Evolutionary conservation across 1,284 basidiomycete species (phyloP).

Genomic region (Flammula alnicola): DNA sequence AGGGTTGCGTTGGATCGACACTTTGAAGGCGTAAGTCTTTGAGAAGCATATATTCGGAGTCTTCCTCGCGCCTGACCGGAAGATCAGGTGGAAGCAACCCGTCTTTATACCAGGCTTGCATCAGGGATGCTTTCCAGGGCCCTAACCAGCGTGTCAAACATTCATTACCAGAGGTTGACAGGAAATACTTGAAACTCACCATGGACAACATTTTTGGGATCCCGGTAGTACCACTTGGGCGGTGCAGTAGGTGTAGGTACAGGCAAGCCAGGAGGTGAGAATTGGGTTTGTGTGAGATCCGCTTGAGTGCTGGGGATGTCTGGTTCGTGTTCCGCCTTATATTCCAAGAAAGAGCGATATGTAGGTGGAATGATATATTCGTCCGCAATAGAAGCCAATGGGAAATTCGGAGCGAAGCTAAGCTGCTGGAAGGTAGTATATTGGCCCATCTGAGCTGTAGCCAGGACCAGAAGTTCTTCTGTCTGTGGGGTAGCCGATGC

Average conservation of each 20-base stretch:
- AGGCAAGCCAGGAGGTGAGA: conserved; percentile 78
- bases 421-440: conserved; percentile 91
- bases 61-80: conserved; percentile 77
- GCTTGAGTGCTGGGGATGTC: conserved; percentile 36
- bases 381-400: conserved; percentile 83
- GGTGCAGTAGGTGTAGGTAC: conserved; percentile 67
- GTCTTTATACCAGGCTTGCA: conserved; percentile 87
- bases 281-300: conserved; percentile 65
- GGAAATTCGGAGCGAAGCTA: conserved; percentile 80
- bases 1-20: conserved; percentile 77
- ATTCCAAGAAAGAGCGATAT: conserved; percentile 76
- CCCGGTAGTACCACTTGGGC: conserved; percentile 77
- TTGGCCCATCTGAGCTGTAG: conserved; percentile 72
- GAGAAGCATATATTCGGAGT: conserved; percentile 65
- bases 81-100: conserved; percentile 78
- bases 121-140: conserved; percentile 82
- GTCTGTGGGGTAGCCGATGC: conserved; percentile 40
- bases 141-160: conserved; percentile 46
- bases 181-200: conserved; percentile 48
- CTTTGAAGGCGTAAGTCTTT: conserved; percentile 76
- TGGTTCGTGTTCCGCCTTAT: conserved; percentile 65
- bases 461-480: conserved; percentile 72
- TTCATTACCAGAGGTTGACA: conserved; percentile 10
- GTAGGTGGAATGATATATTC: conserved; percentile 89
- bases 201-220: conserved; percentile 78